Percentiles rank a stretch among this genome's conserved stretches.
These are phyloP conservation scores for Boeremia exigua DNA, from an alignment of 2,329 filamentous ascomycete species.

Conservation along the genomic window DNA sequence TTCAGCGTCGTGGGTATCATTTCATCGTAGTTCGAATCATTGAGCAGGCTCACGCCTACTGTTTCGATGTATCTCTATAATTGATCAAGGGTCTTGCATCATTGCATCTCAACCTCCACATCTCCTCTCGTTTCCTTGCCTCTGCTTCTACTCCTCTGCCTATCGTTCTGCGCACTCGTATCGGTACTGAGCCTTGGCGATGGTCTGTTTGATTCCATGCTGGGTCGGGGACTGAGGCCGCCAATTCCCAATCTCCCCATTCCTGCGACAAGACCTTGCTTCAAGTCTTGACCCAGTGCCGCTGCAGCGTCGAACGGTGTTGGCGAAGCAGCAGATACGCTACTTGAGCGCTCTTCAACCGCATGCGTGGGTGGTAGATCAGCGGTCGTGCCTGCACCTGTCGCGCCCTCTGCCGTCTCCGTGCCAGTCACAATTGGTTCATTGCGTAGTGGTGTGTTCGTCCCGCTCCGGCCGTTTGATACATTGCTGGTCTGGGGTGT, in stretches of 20 bases:
- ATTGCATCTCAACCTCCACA: conserved; percentile 48
- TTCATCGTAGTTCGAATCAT: not conserved
- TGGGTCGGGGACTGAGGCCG: conserved; percentile 24
- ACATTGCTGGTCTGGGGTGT: conserved; percentile 38
- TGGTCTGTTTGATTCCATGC: conserved; percentile 5
- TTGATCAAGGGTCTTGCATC: not conserved
- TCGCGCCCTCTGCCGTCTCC: conserved; percentile 42
- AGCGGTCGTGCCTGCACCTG: conserved; percentile 37
- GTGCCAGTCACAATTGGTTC: conserved; percentile 45
- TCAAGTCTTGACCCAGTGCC: conserved; percentile 36
- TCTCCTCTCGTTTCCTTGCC: conserved; percentile 29
- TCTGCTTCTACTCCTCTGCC: conserved; percentile 29
- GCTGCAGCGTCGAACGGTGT: conserved; percentile 38
- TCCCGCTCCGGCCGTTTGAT: conserved; percentile 32
- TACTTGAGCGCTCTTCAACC: conserved; percentile 19
- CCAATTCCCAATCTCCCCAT: conserved; percentile 40
- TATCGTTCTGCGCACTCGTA: conserved; percentile 13
- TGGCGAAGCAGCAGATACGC: conserved; percentile 12
- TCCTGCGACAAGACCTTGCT: conserved; percentile 39
- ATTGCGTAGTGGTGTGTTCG: conserved; percentile 35
- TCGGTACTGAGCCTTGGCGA: conserved; percentile 18
- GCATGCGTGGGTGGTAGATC: conserved; percentile 35
- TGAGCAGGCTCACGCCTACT: not conserved
- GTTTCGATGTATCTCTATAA: too few species aligned
- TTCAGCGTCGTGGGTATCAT: not conserved